These are phyloP conservation scores for Fraxinus pennsylvanica DNA, from an alignment of 257 asterid genomes.

Conservation along the genomic window DNA sequence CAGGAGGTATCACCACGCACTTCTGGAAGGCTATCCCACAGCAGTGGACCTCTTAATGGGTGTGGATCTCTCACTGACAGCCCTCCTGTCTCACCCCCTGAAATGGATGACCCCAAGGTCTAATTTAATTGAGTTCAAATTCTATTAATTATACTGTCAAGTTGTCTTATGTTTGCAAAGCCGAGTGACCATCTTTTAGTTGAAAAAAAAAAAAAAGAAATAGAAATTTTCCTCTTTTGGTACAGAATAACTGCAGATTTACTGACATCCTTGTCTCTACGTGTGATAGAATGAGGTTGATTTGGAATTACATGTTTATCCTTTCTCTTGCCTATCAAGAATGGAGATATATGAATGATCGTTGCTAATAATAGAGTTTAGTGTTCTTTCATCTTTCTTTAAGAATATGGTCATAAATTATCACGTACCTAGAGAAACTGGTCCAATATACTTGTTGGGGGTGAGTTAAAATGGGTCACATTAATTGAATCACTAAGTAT, in stretches of 20 bases:
- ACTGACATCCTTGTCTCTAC: conserved; percentile 13
- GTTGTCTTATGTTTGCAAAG: too few relatives aligned
- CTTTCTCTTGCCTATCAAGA: conserved; percentile 19
- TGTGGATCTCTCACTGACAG: conserved; percentile 86
- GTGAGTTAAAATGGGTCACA: conserved; percentile 17
- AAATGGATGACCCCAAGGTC: conserved; percentile 85
- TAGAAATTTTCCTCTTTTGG: neutral
- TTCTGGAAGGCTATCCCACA: conserved; percentile 94
- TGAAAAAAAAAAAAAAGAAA: too few relatives aligned
- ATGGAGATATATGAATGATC: conserved; percentile 10
- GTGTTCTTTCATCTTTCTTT: too few relatives aligned
- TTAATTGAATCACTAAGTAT: conserved; percentile 30
- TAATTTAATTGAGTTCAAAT: neutral
- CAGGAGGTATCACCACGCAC: conserved; percentile 99
- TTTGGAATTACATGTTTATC: conserved; percentile 9
- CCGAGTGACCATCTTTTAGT: too few relatives aligned
- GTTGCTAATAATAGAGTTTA: too few relatives aligned
- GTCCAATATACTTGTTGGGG: conserved; percentile 37
- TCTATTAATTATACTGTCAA: neutral
- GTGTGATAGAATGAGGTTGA: conserved; percentile 15
- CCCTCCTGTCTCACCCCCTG: conserved; percentile 92
- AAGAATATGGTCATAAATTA: too few relatives aligned
- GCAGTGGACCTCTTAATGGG: conserved; percentile 93
- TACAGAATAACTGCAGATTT: conserved; percentile 33
- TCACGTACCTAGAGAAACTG: conserved; percentile 22